phyloP scores from a whole-genome alignment of 139 green algal species.

The Volvox reticuliferus region DNA sequence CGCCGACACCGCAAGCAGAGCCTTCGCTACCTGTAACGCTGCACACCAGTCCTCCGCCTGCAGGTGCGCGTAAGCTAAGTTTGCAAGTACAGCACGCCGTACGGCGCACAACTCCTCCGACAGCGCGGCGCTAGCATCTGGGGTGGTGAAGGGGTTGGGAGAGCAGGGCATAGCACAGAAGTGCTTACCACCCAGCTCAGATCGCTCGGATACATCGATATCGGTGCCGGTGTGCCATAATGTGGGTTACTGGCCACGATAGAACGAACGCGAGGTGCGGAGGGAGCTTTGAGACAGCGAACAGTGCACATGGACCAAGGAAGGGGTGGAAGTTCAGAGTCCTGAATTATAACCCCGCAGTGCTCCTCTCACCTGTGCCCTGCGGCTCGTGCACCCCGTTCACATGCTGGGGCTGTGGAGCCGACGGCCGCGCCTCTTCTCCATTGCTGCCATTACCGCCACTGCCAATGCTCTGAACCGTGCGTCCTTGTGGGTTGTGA shows the following conservation, averaged over 20 bases:
- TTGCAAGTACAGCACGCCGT: constrained; percentile 56
- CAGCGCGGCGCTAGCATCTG: constrained; percentile 42
- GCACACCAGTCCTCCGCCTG: constrained; percentile 37
- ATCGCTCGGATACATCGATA: background rate
- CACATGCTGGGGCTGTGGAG: background rate
- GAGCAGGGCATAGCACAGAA: background rate
- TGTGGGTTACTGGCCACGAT: too few species aligned
- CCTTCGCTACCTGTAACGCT: constrained; percentile 48
- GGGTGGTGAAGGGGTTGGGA: background rate
- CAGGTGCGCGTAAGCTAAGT: constrained; percentile 58
- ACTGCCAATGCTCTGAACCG: background rate
- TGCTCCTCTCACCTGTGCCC: constrained; percentile 18
- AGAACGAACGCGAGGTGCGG: too few species aligned
- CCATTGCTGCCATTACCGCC: background rate
- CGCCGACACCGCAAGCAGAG: background rate
- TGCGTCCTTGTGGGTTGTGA: background rate
- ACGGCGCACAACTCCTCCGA: constrained; percentile 23
- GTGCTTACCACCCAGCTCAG: background rate
- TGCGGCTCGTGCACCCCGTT: constrained; percentile 17
- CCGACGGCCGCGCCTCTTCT: background rate
- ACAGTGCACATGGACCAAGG: too few species aligned
- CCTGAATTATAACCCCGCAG: too few species aligned
- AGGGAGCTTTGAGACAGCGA: too few species aligned
- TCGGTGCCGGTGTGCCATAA: too few species aligned
- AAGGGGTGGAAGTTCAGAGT: too few species aligned